Evolutionary conservation across 192 early-diverging fungal species (phyloP), one percentile per base, ranked within the genome.

Genomic region (Coemansia pectinata): DNA sequence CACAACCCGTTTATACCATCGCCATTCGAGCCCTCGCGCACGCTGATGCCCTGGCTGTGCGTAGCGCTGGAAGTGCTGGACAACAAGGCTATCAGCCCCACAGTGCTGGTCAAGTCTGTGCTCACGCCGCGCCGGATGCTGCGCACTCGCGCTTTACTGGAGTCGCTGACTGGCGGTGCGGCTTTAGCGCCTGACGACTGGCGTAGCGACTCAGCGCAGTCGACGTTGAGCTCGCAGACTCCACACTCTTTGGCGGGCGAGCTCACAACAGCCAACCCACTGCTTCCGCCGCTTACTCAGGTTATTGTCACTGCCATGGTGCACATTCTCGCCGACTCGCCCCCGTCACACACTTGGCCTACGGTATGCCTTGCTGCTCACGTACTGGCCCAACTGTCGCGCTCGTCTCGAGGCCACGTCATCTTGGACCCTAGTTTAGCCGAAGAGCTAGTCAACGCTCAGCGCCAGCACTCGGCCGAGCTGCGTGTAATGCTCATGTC

Each of bases 1-100:
- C 33, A 44, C 64, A 71, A 71, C 12, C 77, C 77, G 57, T 84
- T 74, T 40, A 69, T 76, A 44, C 77, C 74, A 31, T 71, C 77
- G 41, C 74, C 77, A 38, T 73, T 79, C 44, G 74, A 75, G 55
- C 41, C 74, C 6, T 74, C 73, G 19, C 69, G 67, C 14, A 76
- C 83, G 45, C 66, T 74, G 74, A 71, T 67, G 67, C 83, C 83
- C 41, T 81, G 78, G 72, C 62, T 80, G 29, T 76, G 75, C 42
- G 67, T 69, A 5, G 72, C 72, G 17, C 64, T 77, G 50, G 76
- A 78, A 36, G 39, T 78, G 0, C 70, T 85, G 27, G 38, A 44
- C 44, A 85, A 85, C 71, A 85, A 85, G 64, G 83, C 83, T 0
- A 73, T 85, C n/a, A 69, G 76, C 58, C 83, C 83, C 5, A 81